Base-by-base conservation (phyloP, 805 yeast genomes). In the Metschnikowia anglica region DNA sequence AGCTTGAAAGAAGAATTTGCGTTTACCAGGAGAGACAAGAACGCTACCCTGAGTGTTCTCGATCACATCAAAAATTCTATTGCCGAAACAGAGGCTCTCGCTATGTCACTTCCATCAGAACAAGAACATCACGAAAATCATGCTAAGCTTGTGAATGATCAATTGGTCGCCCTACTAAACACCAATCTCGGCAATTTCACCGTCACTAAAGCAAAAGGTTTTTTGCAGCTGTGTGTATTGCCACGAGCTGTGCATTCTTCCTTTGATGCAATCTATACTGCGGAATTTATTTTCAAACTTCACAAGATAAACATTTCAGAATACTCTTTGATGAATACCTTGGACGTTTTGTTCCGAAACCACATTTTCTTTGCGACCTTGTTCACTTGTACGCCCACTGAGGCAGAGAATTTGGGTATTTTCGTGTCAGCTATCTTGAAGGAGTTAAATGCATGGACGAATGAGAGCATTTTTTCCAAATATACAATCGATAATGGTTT, bases 221-320 rank as follows among this genome's bases (percentile, higher is more conserved):
- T 88, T 36, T 56, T 88, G 26, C 82, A 83, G 47, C 60, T 63
- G 40, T 88, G 96, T 60, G 53, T 88, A 5, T 61, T 89, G 10
- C 97, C 96, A 9, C 71, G 97, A 50, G 74, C 82, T 3, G 60
- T 84, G 2, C 88, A 84, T 49, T 86, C 97, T 0, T 80, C 95
- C 0, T 77, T 83, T 48, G 97, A 89, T 65, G 95, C 97, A 0
- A 69, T 85, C 0, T 90, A 67, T 57, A 63, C 81, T 26, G 79
- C 85, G 0, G 70, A 72, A 42, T 87, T 89, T 55, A 48, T 88
- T 7, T 73, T 79, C 43, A 64, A 70, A 33, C 53, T 81, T 15
- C 79, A 81, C 41, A 58, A 64, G 0, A 37, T 68, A 18, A 48
- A 60, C 5, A 53, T 67, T 0, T 52, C 61, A 8, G 65, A 74